These are phyloP conservation scores for Colletotrichum lupini DNA, from an alignment of 2,329 filamentous ascomycete species.

Conservation along the genomic window DNA sequence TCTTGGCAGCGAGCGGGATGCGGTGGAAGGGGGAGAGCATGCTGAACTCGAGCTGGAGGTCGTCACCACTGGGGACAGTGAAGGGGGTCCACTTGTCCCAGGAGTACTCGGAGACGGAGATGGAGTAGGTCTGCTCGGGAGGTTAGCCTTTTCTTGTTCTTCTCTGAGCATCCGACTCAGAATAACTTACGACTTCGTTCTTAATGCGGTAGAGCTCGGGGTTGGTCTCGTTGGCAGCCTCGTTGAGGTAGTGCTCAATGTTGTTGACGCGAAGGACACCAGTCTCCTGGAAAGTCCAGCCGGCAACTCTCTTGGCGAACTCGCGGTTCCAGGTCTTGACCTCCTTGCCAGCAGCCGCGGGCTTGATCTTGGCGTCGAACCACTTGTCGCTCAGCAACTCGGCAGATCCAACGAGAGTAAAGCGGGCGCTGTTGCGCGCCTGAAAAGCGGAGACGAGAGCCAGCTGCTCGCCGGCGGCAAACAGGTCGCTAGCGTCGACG, in stretches of 20 bases:
- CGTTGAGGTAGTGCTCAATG: conserved; percentile 80
- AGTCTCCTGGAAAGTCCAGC: conserved; percentile 96
- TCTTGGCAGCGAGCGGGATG: conserved; percentile 72
- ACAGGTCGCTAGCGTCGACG: conserved; percentile 79
- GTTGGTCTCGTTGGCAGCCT: conserved; percentile 72
- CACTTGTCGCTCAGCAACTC: conserved; percentile 91
- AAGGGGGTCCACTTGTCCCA: conserved; percentile 83
- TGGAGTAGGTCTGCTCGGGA: conserved; percentile 76
- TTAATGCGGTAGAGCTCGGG: conserved; percentile 94
- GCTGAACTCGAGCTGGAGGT: conserved; percentile 93
- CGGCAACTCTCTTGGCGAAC: conserved; percentile 86
- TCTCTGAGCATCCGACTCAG: background rate
- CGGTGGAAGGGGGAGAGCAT: conserved; percentile 99
- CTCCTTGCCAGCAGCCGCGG: conserved; percentile 59
- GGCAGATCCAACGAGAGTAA: conserved; percentile 85
- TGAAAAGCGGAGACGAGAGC: conserved; percentile 88
- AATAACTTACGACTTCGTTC: conserved; percentile 86
- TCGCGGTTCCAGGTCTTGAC: conserved; percentile 81
- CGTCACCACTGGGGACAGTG: conserved; percentile 74
- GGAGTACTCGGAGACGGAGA: conserved; percentile 88
- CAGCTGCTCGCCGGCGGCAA: conserved; percentile 86
- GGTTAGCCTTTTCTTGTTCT: conserved; percentile 38
- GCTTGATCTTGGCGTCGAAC: conserved; percentile 84
- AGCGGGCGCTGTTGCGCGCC: conserved; percentile 90
- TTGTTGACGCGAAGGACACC: conserved; percentile 88